These are phyloP conservation scores for Stagonosporopsis vannaccii DNA, from an alignment of 2,329 filamentous ascomycete species.

Conservation along the genomic window DNA sequence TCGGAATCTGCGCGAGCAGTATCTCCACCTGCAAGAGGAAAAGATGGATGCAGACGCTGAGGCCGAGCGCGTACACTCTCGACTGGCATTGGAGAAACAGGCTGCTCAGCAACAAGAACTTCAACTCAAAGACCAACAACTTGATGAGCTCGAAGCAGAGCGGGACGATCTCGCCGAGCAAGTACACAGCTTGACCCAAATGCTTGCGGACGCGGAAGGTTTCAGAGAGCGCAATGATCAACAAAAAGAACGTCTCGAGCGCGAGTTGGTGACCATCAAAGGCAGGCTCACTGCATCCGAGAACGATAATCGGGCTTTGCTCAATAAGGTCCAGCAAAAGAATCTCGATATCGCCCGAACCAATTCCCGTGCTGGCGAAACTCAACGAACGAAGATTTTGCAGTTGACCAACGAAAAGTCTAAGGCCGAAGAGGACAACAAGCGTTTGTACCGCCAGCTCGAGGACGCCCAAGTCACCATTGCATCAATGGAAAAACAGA, in stretches of 20 bases:
- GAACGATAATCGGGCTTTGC: slow-evolving; percentile 92
- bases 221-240: slow-evolving; percentile 92
- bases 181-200: slow-evolving; percentile 84
- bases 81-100: slow-evolving; percentile 81
- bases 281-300: slow-evolving; percentile 89
- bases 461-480: slow-evolving; percentile 84
- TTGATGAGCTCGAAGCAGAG: slow-evolving; percentile 82
- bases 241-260: slow-evolving; percentile 89
- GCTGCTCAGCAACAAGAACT: slow-evolving; percentile 79
- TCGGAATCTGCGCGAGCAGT: slow-evolving; percentile 80
- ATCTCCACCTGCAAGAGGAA: slow-evolving; percentile 84
- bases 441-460: slow-evolving; percentile 81
- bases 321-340: slow-evolving; percentile 98
- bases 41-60: slow-evolving; percentile 81
- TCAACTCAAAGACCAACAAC: slow-evolving; percentile 76
- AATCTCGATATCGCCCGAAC: slow-evolving; percentile 94
- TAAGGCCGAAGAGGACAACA: slow-evolving; percentile 82
- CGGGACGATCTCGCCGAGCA: slow-evolving; percentile 77
- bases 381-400: slow-evolving; percentile 76
- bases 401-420: slow-evolving; percentile 83
- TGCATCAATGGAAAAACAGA: slow-evolving; percentile 87
- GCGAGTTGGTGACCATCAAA: slow-evolving; percentile 89
- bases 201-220: slow-evolving; percentile 87
- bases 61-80: slow-evolving; percentile 80
- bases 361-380: slow-evolving; percentile 83